These are phyloP conservation scores for Penicillium sp. DNA, from an alignment of 2,329 filamentous ascomycete genomes.

Conservation along the genomic window DNA sequence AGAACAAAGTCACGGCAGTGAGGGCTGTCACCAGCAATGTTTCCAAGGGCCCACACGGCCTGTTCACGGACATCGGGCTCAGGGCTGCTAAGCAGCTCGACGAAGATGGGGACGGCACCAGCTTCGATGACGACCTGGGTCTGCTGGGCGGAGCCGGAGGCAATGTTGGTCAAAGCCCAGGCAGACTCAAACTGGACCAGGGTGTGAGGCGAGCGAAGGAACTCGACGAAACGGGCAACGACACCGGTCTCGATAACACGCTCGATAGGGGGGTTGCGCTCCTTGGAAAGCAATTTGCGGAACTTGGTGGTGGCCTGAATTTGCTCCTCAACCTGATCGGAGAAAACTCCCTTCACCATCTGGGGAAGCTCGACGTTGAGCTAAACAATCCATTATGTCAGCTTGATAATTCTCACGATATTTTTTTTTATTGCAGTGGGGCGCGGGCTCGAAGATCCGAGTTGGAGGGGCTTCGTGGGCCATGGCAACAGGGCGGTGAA, in stretches of 20 bases:
- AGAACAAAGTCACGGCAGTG: conserved; percentile 97
- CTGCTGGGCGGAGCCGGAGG: conserved; percentile 92
- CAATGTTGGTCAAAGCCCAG: conserved; percentile 99
- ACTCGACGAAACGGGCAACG: conserved; percentile 95
- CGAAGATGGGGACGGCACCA: conserved; percentile 96
- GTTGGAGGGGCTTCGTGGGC: conserved; percentile 27
- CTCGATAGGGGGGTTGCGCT: conserved; percentile 98
- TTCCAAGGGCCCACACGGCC: conserved; percentile 96
- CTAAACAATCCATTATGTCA: conserved; percentile 52
- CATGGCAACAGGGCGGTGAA: conserved; percentile 39
- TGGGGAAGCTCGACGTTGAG: conserved; percentile 96
- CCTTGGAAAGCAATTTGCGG: conserved; percentile 95
- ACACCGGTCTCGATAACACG: conserved; percentile 99
- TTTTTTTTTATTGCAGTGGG: conserved; percentile 20
- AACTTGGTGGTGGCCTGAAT: conserved; percentile 98
- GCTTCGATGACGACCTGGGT: conserved; percentile 99
- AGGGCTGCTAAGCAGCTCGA: conserved; percentile 90
- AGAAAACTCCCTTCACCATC: conserved; percentile 98
- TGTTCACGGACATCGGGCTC: conserved; percentile 98
- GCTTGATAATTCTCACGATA: conserved; percentile 20
- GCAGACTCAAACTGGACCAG: conserved; percentile 98
- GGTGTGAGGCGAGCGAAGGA: conserved; percentile 94
- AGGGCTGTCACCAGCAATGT: conserved; percentile 98
- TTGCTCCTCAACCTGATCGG: conserved; percentile 95
- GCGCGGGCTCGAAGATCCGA: conserved; percentile 14